Conservation (phyloP, 176 grass and related monocot species). For the Carex littledalei region DNA sequence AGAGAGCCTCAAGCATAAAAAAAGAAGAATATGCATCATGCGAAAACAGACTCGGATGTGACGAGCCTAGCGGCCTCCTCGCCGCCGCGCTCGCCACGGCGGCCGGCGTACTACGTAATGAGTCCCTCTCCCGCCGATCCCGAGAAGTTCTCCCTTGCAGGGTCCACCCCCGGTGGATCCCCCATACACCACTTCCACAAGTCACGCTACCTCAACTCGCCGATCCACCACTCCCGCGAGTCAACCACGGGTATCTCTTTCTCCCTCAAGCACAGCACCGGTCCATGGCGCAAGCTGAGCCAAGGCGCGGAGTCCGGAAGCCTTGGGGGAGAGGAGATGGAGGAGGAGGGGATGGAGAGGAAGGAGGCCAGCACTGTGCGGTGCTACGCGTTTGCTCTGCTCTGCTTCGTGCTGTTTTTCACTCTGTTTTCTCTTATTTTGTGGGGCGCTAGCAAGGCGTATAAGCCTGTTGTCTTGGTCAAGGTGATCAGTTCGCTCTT, state of each 20-base stretch:
- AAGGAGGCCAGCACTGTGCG: slow-evolving; percentile 25
- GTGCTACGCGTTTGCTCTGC: slow-evolving; percentile 54
- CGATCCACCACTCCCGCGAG: slow-evolving; percentile 83
- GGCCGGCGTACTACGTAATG: slow-evolving; percentile 84
- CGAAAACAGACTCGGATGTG: slow-evolving; percentile 90
- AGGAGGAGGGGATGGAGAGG: not conserved
- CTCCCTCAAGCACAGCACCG: slow-evolving; percentile 35
- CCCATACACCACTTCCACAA: slow-evolving; percentile 64
- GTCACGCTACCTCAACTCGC: slow-evolving; percentile 29
- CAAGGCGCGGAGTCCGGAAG: slow-evolving; percentile 28
- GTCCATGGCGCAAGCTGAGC: slow-evolving; percentile 42
- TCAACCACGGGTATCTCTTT: slow-evolving; percentile 73
- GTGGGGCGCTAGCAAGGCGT: slow-evolving; percentile 81
- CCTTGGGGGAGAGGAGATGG: slow-evolving; percentile 28
- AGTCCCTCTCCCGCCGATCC: slow-evolving; percentile 68
- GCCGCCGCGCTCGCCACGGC: slow-evolving; percentile 70
- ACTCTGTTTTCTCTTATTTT: slow-evolving; percentile 84
- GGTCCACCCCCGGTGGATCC: slow-evolving; percentile 67
- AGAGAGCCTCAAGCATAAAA: not conserved
- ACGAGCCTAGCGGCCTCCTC: slow-evolving; percentile 87
- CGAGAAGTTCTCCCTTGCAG: slow-evolving; percentile 67
- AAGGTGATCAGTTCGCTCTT: slow-evolving; percentile 35
- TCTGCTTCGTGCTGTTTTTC: slow-evolving; percentile 66
- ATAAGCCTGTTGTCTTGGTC: slow-evolving; percentile 75
- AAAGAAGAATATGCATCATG: slow-evolving; percentile 43